Base-by-base conservation (phyloP, 2,329 filamentous ascomycete genomes). In the Exophiala spinifera region DNA sequence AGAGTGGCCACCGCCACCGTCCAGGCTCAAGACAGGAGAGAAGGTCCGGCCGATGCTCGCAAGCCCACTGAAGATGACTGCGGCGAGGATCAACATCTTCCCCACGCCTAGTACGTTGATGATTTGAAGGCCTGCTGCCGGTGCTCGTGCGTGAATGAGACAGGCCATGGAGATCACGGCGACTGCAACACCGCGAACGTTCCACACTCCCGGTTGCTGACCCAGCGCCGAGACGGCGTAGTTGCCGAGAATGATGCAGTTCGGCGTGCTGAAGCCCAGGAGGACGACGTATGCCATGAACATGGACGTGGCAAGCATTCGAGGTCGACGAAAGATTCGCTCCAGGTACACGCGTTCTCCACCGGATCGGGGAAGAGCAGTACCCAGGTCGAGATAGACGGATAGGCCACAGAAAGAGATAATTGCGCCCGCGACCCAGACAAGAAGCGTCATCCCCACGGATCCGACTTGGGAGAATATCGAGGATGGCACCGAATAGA, bases 311-410 rank as follows among this genome's bases (percentile, higher is more conserved):
- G 73, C 77, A 5, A 80, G 68, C 66, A 79, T 80, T 51, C 69
- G 74, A 23, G 79, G 79, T 17, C 71, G 74, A 42, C 67, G 71
- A 63, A 76, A 80, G 31, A 79, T 76, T 25, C 78, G 74, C 67
- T 80, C 78, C 34, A 80, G 74, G 62, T 80, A 80, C 36, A 79
- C 75, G 46, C 77, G 74, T 61, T 80, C 78, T n/a, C 78, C 77
- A 34, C 78, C 78, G 13, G 70, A 74, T 20, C 69, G 65, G 5
- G 76, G 75, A 10, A 78, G 69, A 15, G 72, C 73, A 3, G 69
- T 73, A 33, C 75, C 76, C 6, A 78, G 69, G 49, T 79, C 74
- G 4, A 78, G 65, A 58, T 75, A 77, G 4, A 78, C 74, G 13
- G 72, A 69, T 3, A 77, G 67, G 17, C 76, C 75, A 43, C 73